Evolutionary conservation across 2,329 filamentous ascomycete species (phyloP).

Genomic region (Colletotrichum karsti): DNA sequence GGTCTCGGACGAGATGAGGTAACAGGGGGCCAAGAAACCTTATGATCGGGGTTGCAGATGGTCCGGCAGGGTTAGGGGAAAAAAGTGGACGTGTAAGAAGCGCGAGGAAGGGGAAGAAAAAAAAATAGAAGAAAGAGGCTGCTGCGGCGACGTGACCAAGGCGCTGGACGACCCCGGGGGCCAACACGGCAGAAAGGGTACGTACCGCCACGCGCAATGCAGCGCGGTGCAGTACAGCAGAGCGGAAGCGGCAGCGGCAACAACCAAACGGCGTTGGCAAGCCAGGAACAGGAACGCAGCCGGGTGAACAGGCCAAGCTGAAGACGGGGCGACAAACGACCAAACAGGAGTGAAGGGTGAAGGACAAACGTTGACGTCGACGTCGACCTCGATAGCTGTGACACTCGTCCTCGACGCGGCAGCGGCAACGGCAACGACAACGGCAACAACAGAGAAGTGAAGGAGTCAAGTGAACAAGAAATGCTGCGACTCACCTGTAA

Average conservation of each 20-base stretch:
- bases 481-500: constrained; percentile 3
- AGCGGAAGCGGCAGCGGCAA: background rate
- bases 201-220: constrained; percentile 7
- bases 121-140: background rate
- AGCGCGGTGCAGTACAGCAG: background rate
- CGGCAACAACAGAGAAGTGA: background rate
- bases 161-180: constrained; percentile 17
- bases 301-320: background rate
- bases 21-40: constrained; percentile 30
- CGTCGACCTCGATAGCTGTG: background rate
- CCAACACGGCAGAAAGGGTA: constrained; percentile 13
- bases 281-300: background rate
- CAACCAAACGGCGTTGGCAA: background rate
- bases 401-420: background rate
- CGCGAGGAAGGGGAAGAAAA: background rate
- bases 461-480: background rate
- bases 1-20: constrained; percentile 29
- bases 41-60: constrained; percentile 29
- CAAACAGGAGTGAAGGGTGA: background rate
- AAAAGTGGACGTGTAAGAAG: constrained; percentile 3
- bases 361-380: background rate
- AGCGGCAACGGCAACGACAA: too few relatives aligned
- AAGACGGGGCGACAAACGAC: background rate
- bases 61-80: constrained; percentile 26
- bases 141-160: constrained; percentile 25